Base-by-base conservation (phyloP, 1,284 basidiomycete genomes). In the Mycena citricolor region DNA sequence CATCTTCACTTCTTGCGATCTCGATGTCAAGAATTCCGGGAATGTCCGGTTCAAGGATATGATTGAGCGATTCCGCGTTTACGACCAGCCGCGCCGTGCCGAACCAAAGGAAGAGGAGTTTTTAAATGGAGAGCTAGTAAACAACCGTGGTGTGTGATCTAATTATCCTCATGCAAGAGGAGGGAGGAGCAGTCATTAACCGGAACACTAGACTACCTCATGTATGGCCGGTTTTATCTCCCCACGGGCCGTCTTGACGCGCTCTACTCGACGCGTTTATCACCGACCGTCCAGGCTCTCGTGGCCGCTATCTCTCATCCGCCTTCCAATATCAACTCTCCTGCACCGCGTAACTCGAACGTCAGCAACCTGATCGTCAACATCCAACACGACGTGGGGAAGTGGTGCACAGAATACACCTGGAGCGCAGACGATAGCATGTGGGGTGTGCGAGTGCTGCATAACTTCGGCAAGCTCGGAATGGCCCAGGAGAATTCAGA, bases 381-480 rank as follows among this genome's bases (percentile, higher is more conserved):
- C 49, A 65, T 98, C 21, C 93, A 97, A 64, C 90, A 95, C 57
- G 93, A 97, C 60, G 82, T 90, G 2, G 94, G 94, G 1, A 80
- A 86, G 53, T 95, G 90, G 83, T 92, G 90, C 52, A 87, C 89
- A 3, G 95, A 98, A 64, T 98, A 97, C 60, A 90, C 87, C 11
- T 98, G 90, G 74, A 94, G 91, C 51, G 88, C 91, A 0, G 90
- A 94, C 56, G 94, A 98, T 60, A 86, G 77, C 10, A 93, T 99
- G 85, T 89, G 87, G 75, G 95, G 95, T 7, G 65, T 92, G 16
- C 78, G 90, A 7, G 78, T 92, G n/a, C 73, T 98, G 47, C 92
- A 94, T 62, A 97, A 98, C 62, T 97, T 98, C 68, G 93, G 90
- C 19, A 78, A 73, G 57, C 65, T 70, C 5, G 72, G 64, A 0